These are phyloP conservation scores for Pinus albicaulis DNA, from an alignment of 75 land plant genomes.

Conservation along the genomic window DNA sequence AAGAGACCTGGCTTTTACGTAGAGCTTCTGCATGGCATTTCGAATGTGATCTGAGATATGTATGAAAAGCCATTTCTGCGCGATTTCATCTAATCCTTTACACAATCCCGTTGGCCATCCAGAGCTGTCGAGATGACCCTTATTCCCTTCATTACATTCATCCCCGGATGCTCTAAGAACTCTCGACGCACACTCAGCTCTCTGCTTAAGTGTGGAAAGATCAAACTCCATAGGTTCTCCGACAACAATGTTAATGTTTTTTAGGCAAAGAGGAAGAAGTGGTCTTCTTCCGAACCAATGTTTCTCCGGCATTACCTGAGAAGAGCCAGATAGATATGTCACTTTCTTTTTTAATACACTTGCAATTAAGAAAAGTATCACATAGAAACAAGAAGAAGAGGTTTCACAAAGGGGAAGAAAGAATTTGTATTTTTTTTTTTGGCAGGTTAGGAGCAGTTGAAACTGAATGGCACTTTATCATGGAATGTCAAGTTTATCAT, in stretches of 20 bases:
- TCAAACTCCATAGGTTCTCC: conserved; percentile 93
- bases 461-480: no score
- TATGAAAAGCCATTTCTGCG: conserved; percentile 53
- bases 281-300: conserved; percentile 72
- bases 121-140: neutral
- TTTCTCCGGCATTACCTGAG: conserved; percentile 94
- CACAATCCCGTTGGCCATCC: conserved; percentile 37
- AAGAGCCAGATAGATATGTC: neutral
- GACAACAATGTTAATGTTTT: conserved; percentile 67
- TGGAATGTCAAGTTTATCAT: no score
- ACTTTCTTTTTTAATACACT: neutral
- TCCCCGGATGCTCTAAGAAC: conserved; percentile 10
- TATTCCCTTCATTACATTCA: neutral
- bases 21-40: conserved; percentile 49
- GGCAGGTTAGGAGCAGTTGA: no score
- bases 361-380: neutral
- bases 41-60: conserved; percentile 54
- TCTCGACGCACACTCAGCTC: conserved; percentile 30
- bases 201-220: conserved; percentile 46
- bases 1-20: conserved; percentile 6
- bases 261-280: conserved; percentile 63
- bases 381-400: no score
- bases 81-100: conserved; percentile 50
- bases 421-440: no score
- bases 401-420: no score